These are phyloP conservation scores for Pistacia atlantica DNA, from an alignment of 345 rosid genomes.

Conservation along the genomic window DNA sequence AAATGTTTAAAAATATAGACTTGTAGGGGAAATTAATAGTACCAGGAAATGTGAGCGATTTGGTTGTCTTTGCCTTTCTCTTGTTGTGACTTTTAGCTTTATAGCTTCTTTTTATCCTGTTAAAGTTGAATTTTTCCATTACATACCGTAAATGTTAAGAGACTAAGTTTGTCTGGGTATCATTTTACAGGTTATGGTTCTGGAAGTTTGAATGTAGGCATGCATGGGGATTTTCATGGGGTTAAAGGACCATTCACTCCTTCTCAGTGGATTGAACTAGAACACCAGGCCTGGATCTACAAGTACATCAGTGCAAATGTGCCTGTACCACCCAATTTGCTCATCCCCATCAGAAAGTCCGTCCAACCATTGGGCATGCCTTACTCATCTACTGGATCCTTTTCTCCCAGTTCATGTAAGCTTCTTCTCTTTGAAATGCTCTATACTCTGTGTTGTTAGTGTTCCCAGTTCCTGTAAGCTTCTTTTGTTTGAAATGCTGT, in stretches of 20 bases:
- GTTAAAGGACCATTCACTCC: conserved; percentile 63
- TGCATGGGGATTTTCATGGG: conserved; percentile 51
- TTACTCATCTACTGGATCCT: conserved; percentile 40
- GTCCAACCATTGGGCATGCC: conserved; percentile 44
- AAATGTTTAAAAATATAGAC: conserved; percentile 1
- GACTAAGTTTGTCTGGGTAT: background rate
- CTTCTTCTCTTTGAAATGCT: conserved; percentile 7
- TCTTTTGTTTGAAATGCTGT: background rate
- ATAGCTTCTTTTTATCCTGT: background rate
- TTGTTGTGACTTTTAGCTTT: background rate
- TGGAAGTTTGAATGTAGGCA: conserved; percentile 51
- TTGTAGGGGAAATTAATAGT: conserved; percentile 8
- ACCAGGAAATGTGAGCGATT: conserved; percentile 4
- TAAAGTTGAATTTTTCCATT: background rate
- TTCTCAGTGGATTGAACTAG: conserved; percentile 70
- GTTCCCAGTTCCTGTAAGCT: conserved; percentile 47
- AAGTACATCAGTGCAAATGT: conserved; percentile 59
- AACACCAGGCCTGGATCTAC: conserved; percentile 78
- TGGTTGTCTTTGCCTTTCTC: background rate
- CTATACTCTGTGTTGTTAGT: background rate
- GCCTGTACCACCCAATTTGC: conserved; percentile 68
- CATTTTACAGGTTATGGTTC: conserved; percentile 45
- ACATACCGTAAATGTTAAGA: conserved; percentile 13
- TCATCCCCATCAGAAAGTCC: conserved; percentile 53
- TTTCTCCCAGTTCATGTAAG: conserved; percentile 52